phyloP scores from a whole-genome alignment of 2,329 filamentous ascomycete species.

The Diaporthe helianthi region DNA sequence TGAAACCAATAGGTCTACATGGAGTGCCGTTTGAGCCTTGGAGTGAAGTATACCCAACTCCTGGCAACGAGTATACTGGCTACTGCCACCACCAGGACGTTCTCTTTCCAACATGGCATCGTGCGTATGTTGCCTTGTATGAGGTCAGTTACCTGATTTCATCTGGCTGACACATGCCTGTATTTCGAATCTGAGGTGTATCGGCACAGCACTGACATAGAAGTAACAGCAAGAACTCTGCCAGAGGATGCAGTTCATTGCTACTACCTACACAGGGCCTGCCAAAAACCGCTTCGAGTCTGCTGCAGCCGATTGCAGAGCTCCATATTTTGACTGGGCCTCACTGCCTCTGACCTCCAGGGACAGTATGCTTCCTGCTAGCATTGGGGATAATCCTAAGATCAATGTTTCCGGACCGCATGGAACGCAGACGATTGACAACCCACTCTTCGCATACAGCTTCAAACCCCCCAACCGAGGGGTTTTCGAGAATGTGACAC shows the following conservation, averaged over 20 bases:
- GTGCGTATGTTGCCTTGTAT: slow-evolving; percentile 74
- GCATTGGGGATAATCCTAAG: slow-evolving; percentile 51
- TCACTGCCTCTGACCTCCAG: slow-evolving; percentile 52
- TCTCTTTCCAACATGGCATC: slow-evolving; percentile 83
- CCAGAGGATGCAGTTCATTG: slow-evolving; percentile 49
- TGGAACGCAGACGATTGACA: slow-evolving; percentile 62
- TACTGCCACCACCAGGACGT: slow-evolving; percentile 81
- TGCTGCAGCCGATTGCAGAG: slow-evolving; percentile 59
- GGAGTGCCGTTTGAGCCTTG: slow-evolving; percentile 71
- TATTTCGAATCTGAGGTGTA: not conserved
- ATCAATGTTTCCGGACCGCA: slow-evolving; percentile 63
- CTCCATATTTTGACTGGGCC: slow-evolving; percentile 69
- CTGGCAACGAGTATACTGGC: slow-evolving; percentile 64
- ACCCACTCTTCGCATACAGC: slow-evolving; percentile 67
- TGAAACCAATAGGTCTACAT: slow-evolving; percentile 69
- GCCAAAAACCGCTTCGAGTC: slow-evolving; percentile 57
- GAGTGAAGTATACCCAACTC: slow-evolving; percentile 57
- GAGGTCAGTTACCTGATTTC: slow-evolving; percentile 50
- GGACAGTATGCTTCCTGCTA: slow-evolving; percentile 55
- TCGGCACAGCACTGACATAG: slow-evolving; percentile 1
- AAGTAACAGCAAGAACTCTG: slow-evolving; percentile 48
- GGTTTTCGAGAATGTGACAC: slow-evolving; percentile 61
- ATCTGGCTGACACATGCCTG: too few species aligned
- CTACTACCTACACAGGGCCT: slow-evolving; percentile 54
- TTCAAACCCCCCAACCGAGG: slow-evolving; percentile 66